phyloP scores from a whole-genome alignment of 2,329 filamentous ascomycete genomes.

The Penicillium crustosum region DNA sequence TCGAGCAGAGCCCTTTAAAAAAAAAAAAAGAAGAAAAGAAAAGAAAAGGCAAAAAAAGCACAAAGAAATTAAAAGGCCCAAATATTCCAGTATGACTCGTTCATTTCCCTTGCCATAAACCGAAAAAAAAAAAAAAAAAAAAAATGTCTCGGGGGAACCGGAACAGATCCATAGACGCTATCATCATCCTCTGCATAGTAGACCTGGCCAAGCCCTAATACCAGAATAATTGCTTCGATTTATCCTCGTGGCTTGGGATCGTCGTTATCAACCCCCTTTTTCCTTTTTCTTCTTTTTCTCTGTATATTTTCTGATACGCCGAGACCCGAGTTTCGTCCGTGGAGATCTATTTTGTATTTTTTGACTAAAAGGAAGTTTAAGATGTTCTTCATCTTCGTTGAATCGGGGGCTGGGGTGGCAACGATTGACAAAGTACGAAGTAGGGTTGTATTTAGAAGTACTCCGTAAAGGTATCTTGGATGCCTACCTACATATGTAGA shows the following conservation, averaged over 20 bases:
- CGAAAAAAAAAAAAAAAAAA: no score
- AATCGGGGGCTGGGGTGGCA: not conserved
- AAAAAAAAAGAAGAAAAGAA: no score
- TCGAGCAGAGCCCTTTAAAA: not conserved
- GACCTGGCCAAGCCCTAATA: conserved; percentile 12
- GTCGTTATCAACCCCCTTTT: conserved; percentile 7
- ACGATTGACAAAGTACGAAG: not conserved
- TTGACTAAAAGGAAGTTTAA: conserved; percentile 13
- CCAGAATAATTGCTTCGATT: conserved; percentile 10
- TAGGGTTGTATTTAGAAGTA: not conserved
- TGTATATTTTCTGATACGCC: conserved; percentile 7
- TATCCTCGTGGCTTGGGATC: conserved; percentile 20
- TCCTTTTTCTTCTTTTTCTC: not conserved
- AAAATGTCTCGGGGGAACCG: not conserved
- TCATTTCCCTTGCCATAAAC: not conserved
- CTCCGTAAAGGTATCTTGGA: conserved; percentile 5
- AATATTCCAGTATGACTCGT: not conserved
- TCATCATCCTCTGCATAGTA: conserved; percentile 12
- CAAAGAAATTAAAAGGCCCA: no score
- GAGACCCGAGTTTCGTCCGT: conserved; percentile 13
- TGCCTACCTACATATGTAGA: not conserved
- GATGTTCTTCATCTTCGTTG: conserved; percentile 10
- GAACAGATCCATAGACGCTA: conserved; percentile 9
- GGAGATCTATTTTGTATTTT: conserved; percentile 8
- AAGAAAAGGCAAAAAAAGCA: no score